Evolutionary conservation across 169 alveolate genomes (phyloP), one percentile per base, ranked within the genome.

Genomic region (Ichthyophthirius multifiliis): DNA sequence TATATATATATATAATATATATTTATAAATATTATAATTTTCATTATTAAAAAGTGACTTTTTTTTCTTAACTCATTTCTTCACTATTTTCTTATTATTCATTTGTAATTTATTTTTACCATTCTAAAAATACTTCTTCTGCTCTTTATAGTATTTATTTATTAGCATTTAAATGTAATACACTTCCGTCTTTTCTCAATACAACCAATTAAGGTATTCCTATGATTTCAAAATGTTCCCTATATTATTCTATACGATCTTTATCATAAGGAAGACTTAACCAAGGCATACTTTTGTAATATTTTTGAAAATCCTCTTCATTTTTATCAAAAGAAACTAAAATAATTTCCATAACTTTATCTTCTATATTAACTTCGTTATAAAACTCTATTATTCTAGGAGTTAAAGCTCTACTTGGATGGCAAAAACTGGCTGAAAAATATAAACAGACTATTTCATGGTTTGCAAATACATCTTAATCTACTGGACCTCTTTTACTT

Each of bases 281-380:
- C 71, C 71, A 55, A 20, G 71, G 71, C 43, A 55, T 55, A 15
- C 13, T 27, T 16, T 39, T 16, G 1, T 13, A 55, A 55, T 55
- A 55, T 55, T 55, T 55, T 55, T 55, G 23, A 23, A 16, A 55
- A 4, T 55, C 71, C 12, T 27, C 43, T 9, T 55, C 71, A 9
- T 23, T 55, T 55, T 55, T 55, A 23, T 55, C 71, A 27, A 55
- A 55, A 27, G 71, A 39, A 55, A 55, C 71, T 5, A 55, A 55
- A 27, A 55, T 1, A 10, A 55, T 55, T 55, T 55, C 71, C 13
- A 55, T 13, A 2, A 39, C 43, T 10, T 16, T 55, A 27, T 55
- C 71, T 23, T 55, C 71, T 27, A 55, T 27, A 55, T 55, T 55
- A 18, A 55, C 71, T 55, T 55, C 71, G 31, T 55, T 55, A 55